Evolutionary conservation across 31 red algal genomes (phyloP).

Genomic region (Odonthalia washingtoniensis): DNA sequence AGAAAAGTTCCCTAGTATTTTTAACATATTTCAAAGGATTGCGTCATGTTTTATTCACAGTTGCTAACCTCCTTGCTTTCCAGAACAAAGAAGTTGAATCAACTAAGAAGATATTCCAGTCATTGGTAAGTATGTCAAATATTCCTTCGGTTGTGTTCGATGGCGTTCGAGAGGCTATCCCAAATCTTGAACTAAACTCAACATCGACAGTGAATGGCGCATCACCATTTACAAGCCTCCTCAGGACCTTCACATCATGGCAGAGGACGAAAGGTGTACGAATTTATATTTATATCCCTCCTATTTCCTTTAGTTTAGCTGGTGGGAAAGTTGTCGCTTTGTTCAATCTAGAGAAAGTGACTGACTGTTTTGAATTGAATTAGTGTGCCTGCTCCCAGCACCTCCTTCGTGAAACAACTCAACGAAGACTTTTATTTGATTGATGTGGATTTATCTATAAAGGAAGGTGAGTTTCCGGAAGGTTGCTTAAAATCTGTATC

Average conservation of each 20-base stretch:
- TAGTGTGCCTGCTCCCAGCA: conserved; percentile 68
- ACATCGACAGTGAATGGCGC: no score
- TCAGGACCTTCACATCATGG: conserved; percentile 75
- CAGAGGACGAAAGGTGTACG: conserved; percentile 82
- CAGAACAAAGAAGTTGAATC: conserved; percentile 40
- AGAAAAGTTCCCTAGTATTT: conserved; percentile 51
- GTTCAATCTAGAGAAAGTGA: no score
- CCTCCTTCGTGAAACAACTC: conserved; percentile 37
- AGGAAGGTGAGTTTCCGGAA: conserved; percentile 74
- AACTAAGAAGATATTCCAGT: conserved; percentile 11
- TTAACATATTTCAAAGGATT: conserved; percentile 75
- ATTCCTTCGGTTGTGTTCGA: no score
- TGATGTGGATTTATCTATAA: conserved; percentile 75
- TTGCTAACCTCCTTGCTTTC: conserved; percentile 68
- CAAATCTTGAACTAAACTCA: no score
- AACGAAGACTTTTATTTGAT: conserved; percentile 66
- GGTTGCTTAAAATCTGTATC: conserved; percentile 54
- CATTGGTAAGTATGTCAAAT: not conserved
- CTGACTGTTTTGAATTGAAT: conserved; percentile 80
- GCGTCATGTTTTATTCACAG: conserved; percentile 79
- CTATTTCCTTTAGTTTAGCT: conserved; percentile 73
- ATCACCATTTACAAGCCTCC: no score
- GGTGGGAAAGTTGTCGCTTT: conserved; percentile 73
- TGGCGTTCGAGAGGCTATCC: no score
- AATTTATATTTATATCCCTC: conserved; percentile 68